These are phyloP conservation scores for Coprinopsis strossmayeri DNA, from an alignment of 768 basidiomycete genomes.

Conservation along the genomic window DNA sequence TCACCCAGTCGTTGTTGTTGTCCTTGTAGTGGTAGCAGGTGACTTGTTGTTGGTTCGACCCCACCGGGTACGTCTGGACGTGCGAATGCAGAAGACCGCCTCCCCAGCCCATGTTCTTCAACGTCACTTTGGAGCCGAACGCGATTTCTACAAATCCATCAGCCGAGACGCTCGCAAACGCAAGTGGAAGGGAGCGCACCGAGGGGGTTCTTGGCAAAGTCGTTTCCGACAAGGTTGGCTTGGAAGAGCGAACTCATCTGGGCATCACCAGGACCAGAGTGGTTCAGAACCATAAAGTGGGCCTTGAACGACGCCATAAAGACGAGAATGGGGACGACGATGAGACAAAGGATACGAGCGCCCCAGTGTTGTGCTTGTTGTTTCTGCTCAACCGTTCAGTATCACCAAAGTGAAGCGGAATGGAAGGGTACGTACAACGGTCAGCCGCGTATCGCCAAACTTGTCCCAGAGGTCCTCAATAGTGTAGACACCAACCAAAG, in stretches of 20 bases:
- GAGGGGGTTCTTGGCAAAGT: slow-evolving; percentile 86
- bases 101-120: slow-evolving; percentile 98
- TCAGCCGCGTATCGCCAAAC: slow-evolving; percentile 92
- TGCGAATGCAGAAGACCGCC: slow-evolving; percentile 97
- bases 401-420: not conserved
- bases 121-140: slow-evolving; percentile 81
- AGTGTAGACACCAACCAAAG: slow-evolving; percentile 92
- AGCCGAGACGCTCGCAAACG: not conserved
- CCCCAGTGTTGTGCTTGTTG: slow-evolving; percentile 90
- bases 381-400: slow-evolving; percentile 37
- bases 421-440: slow-evolving; percentile 50
- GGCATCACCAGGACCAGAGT: slow-evolving; percentile 93
- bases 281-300: slow-evolving; percentile 91
- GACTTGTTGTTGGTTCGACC: slow-evolving; percentile 91
- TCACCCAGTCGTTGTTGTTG: slow-evolving; percentile 87
- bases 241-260: slow-evolving; percentile 99
- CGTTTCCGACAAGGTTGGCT: slow-evolving; percentile 90
- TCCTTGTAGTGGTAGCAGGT: slow-evolving; percentile 99
- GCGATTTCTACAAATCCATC: slow-evolving; percentile 60
- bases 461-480: slow-evolving; percentile 98
- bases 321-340: slow-evolving; percentile 83
- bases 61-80: slow-evolving; percentile 89
- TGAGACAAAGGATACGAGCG: slow-evolving; percentile 79
- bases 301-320: slow-evolving; percentile 95
- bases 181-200: slow-evolving; percentile 35